A percentile compares a stretch with the other conserved stretches of the same genome.
These are phyloP conservation scores for Xylaria sp. DNA, from an alignment of 2,329 filamentous ascomycete species.

Conservation along the genomic window DNA sequence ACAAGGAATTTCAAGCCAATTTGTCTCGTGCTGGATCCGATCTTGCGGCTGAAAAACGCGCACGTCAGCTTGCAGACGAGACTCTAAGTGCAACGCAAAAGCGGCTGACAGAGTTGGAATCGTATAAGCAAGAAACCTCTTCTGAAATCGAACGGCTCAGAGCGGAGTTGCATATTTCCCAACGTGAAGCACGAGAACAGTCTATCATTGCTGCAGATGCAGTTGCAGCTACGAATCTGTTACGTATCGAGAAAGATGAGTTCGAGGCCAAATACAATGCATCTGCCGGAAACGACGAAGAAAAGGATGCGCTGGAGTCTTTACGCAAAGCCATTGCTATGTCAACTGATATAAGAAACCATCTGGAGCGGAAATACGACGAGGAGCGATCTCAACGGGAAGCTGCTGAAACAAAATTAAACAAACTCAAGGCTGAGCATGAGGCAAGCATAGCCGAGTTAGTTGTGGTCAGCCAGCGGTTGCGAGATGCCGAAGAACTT, in stretches of 20 bases:
- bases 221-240: slow-evolving; percentile 75
- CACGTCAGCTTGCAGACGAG: slow-evolving; percentile 87
- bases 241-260: slow-evolving; percentile 89
- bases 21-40: slow-evolving; percentile 77
- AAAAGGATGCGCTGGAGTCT: slow-evolving; percentile 76
- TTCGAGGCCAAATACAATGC: slow-evolving; percentile 76
- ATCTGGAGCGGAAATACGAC: slow-evolving; percentile 83
- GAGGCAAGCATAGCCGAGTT: slow-evolving; percentile 84
- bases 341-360: slow-evolving; percentile 78
- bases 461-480: slow-evolving; percentile 75
- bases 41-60: slow-evolving; percentile 81
- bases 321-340: slow-evolving; percentile 82
- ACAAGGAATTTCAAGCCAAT: slow-evolving; percentile 83
- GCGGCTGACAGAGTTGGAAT: slow-evolving; percentile 85
- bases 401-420: slow-evolving; percentile 78
- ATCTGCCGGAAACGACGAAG: slow-evolving; percentile 73
- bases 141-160: slow-evolving; percentile 87
- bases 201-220: slow-evolving; percentile 82
- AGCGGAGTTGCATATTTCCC: slow-evolving; percentile 82
- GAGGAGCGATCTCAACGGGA: slow-evolving; percentile 84
- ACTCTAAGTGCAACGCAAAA: slow-evolving; percentile 84
- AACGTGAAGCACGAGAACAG: slow-evolving; percentile 83
- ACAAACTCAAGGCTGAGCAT: slow-evolving; percentile 82
- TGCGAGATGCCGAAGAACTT: slow-evolving; percentile 88
- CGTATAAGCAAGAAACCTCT: slow-evolving; percentile 83